Evolutionary conservation across 176 grass and related monocot species (phyloP), one percentile per base, ranked within the genome.

Genomic region (Musa itinerans): DNA sequence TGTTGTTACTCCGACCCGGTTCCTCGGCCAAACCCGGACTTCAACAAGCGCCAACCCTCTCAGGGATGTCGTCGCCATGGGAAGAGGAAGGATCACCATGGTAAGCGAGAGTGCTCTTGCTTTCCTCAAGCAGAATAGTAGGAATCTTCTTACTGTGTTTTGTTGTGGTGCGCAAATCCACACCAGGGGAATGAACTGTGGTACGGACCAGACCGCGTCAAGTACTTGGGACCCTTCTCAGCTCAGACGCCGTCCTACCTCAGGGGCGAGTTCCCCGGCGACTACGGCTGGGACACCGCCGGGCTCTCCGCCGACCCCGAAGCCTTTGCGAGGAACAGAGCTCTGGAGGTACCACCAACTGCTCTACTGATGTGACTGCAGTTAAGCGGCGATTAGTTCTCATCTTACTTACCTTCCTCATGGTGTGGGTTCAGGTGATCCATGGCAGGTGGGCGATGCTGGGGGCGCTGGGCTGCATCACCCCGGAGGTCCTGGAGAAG

Each of bases 251-350:
- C 93, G 50, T 88, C 89, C 2, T 96, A 96, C 87, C 89, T 96
- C 2, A 90, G 68, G 10, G 93, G 93, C 23, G 93, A 96, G 78
- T 96, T 92, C 79, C 87, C 93, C 8, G 93, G 93, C 20, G 93
- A 96, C 79, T 96, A 96, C 72, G 93, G 89, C 7, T 96, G 93
- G 93, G 93, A 96, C 85, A 96, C 93, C 0, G 93, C 93, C 0
- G 89, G 93, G 20, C 89, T 96, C 1, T 96, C 93, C 24, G 93
- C 93, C 2, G 93, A 96, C 83, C 93, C 93, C 15, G 93, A 92
- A 83, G 89, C 93, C 50, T 96, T 96, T 57, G 93, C 93, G 1
- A 81, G 83, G 80, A 96, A 92, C 89, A 75, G 93, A 72, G 93
- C 89, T 62, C 83, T 96, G 24, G 92, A 96, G 89, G 91, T 95